These are phyloP conservation scores for Bertia moriformis DNA, from an alignment of 2,329 filamentous ascomycete genomes.

Conservation along the genomic window DNA sequence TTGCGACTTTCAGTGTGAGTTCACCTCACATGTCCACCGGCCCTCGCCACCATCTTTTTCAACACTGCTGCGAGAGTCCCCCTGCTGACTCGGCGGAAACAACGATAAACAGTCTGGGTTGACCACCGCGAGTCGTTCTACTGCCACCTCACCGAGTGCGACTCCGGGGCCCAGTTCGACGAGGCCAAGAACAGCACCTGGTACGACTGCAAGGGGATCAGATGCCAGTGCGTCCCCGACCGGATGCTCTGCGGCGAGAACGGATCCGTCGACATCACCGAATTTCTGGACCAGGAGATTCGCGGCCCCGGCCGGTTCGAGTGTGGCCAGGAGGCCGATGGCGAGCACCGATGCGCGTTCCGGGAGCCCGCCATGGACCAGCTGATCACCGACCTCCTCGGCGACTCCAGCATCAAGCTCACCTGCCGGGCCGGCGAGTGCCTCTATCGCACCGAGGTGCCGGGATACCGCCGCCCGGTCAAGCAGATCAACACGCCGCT, in stretches of 20 bases:
- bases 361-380: conserved; percentile 86
- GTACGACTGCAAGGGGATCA: conserved; percentile 73
- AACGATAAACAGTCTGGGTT: conserved; percentile 68
- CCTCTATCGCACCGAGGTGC: conserved; percentile 80
- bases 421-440: conserved; percentile 80
- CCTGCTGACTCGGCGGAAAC: conserved; percentile 6
- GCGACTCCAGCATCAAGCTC: conserved; percentile 76
- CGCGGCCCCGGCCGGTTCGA: conserved; percentile 76
- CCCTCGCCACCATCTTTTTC: neutral
- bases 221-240: conserved; percentile 76
- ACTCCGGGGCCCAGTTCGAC: conserved; percentile 56
- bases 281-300: conserved; percentile 73
- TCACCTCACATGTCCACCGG: conserved; percentile 3
- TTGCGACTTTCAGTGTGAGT: conserved; percentile 88
- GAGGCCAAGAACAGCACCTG: conserved; percentile 64
- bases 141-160: conserved; percentile 72
- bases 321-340: conserved; percentile 52
- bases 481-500: conserved; percentile 95
- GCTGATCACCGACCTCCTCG: conserved; percentile 76
- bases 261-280: conserved; percentile 79
- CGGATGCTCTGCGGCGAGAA: conserved; percentile 88
- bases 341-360: conserved; percentile 61
- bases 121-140: conserved; percentile 91
- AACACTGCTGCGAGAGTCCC: neutral
- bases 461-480: conserved; percentile 74